Base-by-base conservation (phyloP, 75 land plant genomes). In the Chamaecyparis obtusa region DNA sequence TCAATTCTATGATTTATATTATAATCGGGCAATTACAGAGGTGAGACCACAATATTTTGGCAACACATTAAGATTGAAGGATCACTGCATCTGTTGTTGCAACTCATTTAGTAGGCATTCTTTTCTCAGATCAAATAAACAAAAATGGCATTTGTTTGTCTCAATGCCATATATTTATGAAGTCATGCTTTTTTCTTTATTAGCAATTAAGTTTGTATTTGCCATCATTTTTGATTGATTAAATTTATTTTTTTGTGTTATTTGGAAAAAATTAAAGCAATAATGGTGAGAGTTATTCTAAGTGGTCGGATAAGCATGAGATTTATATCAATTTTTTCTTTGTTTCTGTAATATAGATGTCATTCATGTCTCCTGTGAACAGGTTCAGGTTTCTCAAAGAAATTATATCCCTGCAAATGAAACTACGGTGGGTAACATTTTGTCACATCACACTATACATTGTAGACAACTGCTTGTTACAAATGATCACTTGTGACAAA, bases 341-440 rank as follows among this genome's bases (percentile, higher is more conserved):
- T 84, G 41, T 39, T 14, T 83, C 44, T 14, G n/a, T 32, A 54
- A 51, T 14, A 54, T 30, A 11, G 27, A 55, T 33, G 7, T 87
- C 32, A 87, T 24, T 32, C n/a, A 14, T 37, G 9, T 87, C 55
- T 41, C 39, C 27, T 87, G n/a, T 19, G 16, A 51, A 81, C 86
- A 85, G 87, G 92, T 97, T 48, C 96, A 95, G 89, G 92, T 97
- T n/a, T 91, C 92, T 85, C 94, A 91, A 87, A 95, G 99, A 44
- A 97, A 95, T 85, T 93, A 93, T 86, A 91, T 94, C 54, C 93
- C 95, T 49, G 92, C 87, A 55, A 92, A 91, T 88, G 94, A 95
- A 46, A 75, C 89, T 32, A 91, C 88, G 90, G 96, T 95, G 41
- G 64, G 85, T 55, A 33, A 16, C 67, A 81, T 16, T 84, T 84